Evolutionary conservation across 192 early-diverging fungal genomes (phyloP), one percentile per base, ranked within the genome.

Genomic region (Entophlyctis luteolus): DNA sequence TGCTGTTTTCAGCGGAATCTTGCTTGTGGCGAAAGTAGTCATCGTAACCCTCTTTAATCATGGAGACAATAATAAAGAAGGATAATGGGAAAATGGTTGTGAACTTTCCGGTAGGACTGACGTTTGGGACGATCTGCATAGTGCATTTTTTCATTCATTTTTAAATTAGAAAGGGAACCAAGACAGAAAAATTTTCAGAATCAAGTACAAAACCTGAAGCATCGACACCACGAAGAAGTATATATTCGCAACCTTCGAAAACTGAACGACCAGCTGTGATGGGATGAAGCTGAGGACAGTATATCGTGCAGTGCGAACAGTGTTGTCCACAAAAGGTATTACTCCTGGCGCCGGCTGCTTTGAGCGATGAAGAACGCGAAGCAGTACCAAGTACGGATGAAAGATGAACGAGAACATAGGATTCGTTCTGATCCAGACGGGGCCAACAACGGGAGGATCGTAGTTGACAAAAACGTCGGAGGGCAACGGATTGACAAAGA

Each of bases 151-250:
- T 18, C 29, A 58, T 35, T 2, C 1, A 29, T 14, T n/a, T n/a
- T 10, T 27, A 18, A 58, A 27, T 35, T 36, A 36, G 14, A 18
- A 1, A 4, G 12, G 29, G 52, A 16, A 4, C 2, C 16, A 47
- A 22, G 22, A 16, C 14, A 1, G 16, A 35, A 58, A 58, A 58
- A 58, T 29, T n/a, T n/a, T n/a, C n/a, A n/a, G n/a, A n/a, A 53
- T 53, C 12, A 53, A 29, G 8, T 42, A 46, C 3, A 12, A 10
- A 22, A 91, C 89, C 79, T 95, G 93, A 46, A 96, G 93, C 49
- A 88, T 87, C 5, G 90, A 90, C 10, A 92, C 94, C 68, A 96
- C 91, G 71, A 88, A 71, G 49, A 88, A 88, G 71, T 88, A 88
- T 10, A 86, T 60, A 65, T 88, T 88, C 46, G 87, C 87, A 27